Evolutionary conservation across 2,329 filamentous ascomycete genomes (phyloP).

Genomic region (Diplocarpon rosae): DNA sequence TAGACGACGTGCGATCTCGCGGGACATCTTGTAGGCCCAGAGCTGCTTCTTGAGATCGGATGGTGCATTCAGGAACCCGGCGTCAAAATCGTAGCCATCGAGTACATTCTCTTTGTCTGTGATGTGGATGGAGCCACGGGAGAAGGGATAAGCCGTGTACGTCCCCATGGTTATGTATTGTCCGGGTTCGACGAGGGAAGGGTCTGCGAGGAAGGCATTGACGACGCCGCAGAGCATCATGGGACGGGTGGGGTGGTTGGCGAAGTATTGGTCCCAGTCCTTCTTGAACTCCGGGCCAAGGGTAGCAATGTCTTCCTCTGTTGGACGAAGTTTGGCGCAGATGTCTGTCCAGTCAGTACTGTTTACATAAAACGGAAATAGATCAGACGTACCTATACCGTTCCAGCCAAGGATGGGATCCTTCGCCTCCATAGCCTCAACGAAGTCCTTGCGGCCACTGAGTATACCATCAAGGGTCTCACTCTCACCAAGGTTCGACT

Average conservation of each 20-base stretch:
- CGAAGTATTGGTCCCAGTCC: constrained; percentile 46
- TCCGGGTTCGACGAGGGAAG: constrained; percentile 26
- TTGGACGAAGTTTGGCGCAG: constrained; percentile 44
- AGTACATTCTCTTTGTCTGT: constrained; percentile 31
- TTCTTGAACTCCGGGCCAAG: constrained; percentile 40
- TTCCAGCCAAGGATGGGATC: constrained; percentile 47
- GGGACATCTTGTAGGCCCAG: constrained; percentile 55
- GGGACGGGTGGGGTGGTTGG: constrained; percentile 19
- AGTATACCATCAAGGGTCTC: constrained; percentile 45
- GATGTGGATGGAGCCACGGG: constrained; percentile 51
- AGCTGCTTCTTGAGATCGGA: constrained; percentile 47
- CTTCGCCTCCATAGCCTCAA: constrained; percentile 35
- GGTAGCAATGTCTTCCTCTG: constrained; percentile 40
- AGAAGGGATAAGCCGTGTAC: constrained; percentile 50
- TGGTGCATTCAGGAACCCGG: constrained; percentile 43
- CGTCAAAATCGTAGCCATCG: constrained; percentile 42
- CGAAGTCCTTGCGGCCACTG: constrained; percentile 35
- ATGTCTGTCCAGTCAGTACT: constrained; percentile 31
- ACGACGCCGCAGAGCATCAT: constrained; percentile 42
- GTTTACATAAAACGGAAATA: no score
- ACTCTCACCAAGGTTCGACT: constrained; percentile 32
- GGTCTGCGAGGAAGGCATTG: constrained; percentile 35
- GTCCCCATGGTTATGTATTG: constrained; percentile 43
- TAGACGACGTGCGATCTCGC: constrained; percentile 48
- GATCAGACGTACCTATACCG: constrained; percentile 27